Evolutionary conservation across 768 basidiomycete genomes (phyloP), one percentile per base, ranked within the genome.

Genomic region (Dacryopinax spathularia): DNA sequence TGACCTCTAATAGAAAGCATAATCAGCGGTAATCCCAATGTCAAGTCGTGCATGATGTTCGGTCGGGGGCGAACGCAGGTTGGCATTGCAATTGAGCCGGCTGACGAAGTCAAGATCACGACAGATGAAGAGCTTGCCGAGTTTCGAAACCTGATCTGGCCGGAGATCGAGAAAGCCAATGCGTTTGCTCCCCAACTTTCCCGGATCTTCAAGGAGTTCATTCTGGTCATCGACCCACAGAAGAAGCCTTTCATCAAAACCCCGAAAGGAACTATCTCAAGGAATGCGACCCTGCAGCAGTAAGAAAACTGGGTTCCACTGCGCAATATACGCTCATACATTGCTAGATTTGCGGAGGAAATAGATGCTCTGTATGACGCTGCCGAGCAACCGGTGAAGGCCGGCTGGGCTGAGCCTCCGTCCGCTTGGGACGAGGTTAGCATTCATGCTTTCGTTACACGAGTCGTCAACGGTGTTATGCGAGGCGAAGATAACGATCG

Each of bases 1-100:
- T 25, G 22, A 37, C 25, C 9, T 5, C 25, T 27, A 18, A 4
- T 20, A 56, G 80, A 81, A 70, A 66, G 64, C 13, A 74, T 79
- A 33, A 66, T 80, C 18, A 64, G 65, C 29, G 68, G 69, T 33
- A 73, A 77, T 67, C 73, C 74, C 0, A 69, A 71, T 44, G 70
- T 80, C 4, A 34, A 67, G 6, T 65, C 66, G 27, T 72, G 70
- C 7, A 62, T 79, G 33, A 73, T 79, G 62, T 79, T 79, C 63
- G 79, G 79, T 7, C 72, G 75, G 2, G 77, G 77, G 7, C 76
- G 66, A 16, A 12, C 56, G 13, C 66, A 66, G 20, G 73, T 73
- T 39, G 78, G 78, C 1, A 69, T 79, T 6, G 66, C 79, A 16
- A 68, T 80, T 29, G 72, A 77, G 33, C 79, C 78, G 20, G 34